phyloP scores from a whole-genome alignment of 1,284 basidiomycete species.

The Cutaneotrichosporon daszewskae region DNA sequence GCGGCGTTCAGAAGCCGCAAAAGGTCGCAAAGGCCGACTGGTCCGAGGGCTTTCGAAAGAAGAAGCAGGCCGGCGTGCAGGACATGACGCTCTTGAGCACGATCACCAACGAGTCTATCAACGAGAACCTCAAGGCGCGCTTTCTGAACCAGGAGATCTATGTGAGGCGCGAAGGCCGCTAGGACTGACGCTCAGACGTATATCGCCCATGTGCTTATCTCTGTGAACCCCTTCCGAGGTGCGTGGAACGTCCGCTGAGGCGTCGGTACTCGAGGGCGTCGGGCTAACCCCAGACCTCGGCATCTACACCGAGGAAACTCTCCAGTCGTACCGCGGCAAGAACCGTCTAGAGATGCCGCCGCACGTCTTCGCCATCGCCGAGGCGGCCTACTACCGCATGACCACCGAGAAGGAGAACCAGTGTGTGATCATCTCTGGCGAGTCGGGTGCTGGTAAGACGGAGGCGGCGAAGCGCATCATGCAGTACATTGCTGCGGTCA shows the following conservation, averaged over 20 bases:
- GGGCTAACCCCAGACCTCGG: slow-evolving; percentile 64
- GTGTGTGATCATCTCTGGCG: slow-evolving; percentile 99
- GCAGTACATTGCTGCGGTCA: slow-evolving; percentile 99
- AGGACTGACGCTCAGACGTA: slow-evolving; percentile 60
- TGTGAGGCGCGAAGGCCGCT: slow-evolving; percentile 37
- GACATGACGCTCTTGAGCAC: slow-evolving; percentile 98
- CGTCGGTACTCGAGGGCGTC: neutral
- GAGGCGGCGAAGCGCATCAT: slow-evolving; percentile 98
- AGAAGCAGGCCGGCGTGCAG: slow-evolving; percentile 92
- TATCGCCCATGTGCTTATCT: slow-evolving; percentile 95
- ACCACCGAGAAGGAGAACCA: slow-evolving; percentile 99
- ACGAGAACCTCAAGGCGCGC: slow-evolving; percentile 94
- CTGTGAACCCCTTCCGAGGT: slow-evolving; percentile 97
- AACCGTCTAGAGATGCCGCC: slow-evolving; percentile 97
- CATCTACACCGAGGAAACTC: slow-evolving; percentile 89
- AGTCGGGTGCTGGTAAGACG: slow-evolving; percentile 95
- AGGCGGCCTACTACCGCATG: slow-evolving; percentile 98
- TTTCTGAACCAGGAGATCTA: slow-evolving; percentile 97
- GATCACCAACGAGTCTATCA: slow-evolving; percentile 96
- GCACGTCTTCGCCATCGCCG: slow-evolving; percentile 96
- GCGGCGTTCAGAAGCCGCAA: slow-evolving; percentile 23
- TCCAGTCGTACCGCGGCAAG: slow-evolving; percentile 89
- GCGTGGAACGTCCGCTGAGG: slow-evolving; percentile 21
- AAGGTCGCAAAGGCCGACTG: slow-evolving; percentile 63
- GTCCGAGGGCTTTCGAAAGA: slow-evolving; percentile 98